Evolutionary conservation across 805 yeast genomes (phyloP).

Genomic region (Teunomyces aglyptinius): DNA sequence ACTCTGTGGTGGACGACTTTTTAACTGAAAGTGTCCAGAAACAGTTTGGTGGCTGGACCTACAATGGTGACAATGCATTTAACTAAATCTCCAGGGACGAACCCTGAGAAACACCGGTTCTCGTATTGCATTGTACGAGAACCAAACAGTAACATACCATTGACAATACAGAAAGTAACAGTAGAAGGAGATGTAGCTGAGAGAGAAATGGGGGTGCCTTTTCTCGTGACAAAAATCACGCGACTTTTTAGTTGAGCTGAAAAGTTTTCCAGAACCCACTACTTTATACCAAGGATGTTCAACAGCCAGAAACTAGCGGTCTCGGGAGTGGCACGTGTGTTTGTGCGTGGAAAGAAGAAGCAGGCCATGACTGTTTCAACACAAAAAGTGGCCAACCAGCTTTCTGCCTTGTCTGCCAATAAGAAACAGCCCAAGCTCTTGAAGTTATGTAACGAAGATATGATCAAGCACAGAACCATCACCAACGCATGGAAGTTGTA

Average conservation of each 20-base stretch:
- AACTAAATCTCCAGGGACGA: conserved; percentile 13
- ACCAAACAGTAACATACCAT: too few species aligned
- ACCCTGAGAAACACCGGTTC: conserved; percentile 26
- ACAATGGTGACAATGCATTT: conserved; percentile 58
- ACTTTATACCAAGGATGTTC: background rate
- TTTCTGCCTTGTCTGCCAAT: conserved; percentile 81
- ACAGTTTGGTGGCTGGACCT: conserved; percentile 99
- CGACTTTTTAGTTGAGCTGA: background rate
- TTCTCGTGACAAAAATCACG: background rate
- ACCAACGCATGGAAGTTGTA: conserved; percentile 76
- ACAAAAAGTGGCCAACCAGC: conserved; percentile 49
- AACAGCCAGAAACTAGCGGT: conserved; percentile 2
- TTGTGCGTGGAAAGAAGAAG: conserved; percentile 32
- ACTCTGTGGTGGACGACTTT: conserved; percentile 90
- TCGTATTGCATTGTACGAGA: too few species aligned
- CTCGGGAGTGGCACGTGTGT: conserved; percentile 10
- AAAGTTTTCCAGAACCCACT: background rate
- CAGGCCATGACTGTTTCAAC: conserved; percentile 35
- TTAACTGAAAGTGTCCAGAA: conserved; percentile 93
- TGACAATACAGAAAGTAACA: too few species aligned
- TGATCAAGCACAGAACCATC: conserved; percentile 79
- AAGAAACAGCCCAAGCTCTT: conserved; percentile 85
- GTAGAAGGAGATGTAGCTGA: too few species aligned
- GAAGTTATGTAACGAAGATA: conserved; percentile 74
- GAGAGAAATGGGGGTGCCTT: too few species aligned